Conservation (phyloP, 352 stramenopile species). For the Phytophthora syringae region DNA sequence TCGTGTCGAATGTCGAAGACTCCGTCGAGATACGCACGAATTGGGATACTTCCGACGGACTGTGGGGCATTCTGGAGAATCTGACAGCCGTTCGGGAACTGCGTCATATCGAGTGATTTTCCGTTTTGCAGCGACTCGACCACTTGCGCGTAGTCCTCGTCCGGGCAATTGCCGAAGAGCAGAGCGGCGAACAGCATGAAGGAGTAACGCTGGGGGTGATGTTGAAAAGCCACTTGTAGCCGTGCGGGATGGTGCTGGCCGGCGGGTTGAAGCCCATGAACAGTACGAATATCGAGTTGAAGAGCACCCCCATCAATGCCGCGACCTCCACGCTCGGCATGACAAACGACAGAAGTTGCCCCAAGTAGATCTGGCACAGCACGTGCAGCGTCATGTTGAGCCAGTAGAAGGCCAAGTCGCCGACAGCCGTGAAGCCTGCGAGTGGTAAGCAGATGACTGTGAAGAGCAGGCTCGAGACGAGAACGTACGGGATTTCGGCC, state of each 20-base stretch:
- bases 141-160: slow-evolving; percentile 32
- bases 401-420: slow-evolving; percentile 38
- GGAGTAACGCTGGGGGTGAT: slow-evolving; percentile 44
- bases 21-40: slow-evolving; percentile 42
- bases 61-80: slow-evolving; percentile 34
- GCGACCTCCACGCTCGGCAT: slow-evolving; percentile 47
- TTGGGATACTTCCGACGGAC: slow-evolving; percentile 28
- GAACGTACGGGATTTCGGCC: slow-evolving; percentile 65
- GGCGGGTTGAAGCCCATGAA: slow-evolving; percentile 63
- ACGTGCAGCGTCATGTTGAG: slow-evolving; percentile 42
- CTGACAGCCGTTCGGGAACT: slow-evolving; percentile 38
- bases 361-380: slow-evolving; percentile 50
- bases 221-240: slow-evolving; percentile 46
- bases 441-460: slow-evolving; percentile 43
- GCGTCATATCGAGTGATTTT: slow-evolving; percentile 23
- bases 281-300: slow-evolving; percentile 59
- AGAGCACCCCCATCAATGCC: slow-evolving; percentile 39
- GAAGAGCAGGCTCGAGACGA: slow-evolving; percentile 40
- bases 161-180: slow-evolving; percentile 37
- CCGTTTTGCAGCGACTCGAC: slow-evolving; percentile 19
- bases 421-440: slow-evolving; percentile 34
- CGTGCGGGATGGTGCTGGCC: slow-evolving; percentile 31
- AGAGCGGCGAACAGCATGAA: slow-evolving; percentile 35
- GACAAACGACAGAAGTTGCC: slow-evolving; percentile 41
- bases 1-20: slow-evolving; percentile 46